Conservation (phyloP, 805 yeast species). For the Zygosaccharomyces bisporus region DNA sequence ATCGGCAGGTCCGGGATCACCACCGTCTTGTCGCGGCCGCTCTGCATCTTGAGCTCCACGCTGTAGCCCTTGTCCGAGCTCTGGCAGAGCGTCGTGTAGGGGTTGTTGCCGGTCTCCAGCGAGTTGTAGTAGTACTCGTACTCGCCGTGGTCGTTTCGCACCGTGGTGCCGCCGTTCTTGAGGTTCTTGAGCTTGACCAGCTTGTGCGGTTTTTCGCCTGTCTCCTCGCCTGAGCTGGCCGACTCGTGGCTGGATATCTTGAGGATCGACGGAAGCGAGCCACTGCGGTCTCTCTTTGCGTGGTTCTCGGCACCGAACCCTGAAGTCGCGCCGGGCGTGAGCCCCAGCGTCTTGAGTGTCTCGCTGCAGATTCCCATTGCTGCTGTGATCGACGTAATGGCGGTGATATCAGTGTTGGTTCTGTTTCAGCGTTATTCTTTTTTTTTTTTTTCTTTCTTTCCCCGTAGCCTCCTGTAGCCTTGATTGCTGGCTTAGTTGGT, state of each 20-base stretch:
- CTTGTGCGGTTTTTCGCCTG: slow-evolving; percentile 7
- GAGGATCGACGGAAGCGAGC: slow-evolving; percentile 1
- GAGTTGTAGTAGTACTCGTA: slow-evolving; percentile 21
- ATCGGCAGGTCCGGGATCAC: slow-evolving; percentile 18
- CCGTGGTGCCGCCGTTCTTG: slow-evolving; percentile 23
- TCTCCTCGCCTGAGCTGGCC: neutral
- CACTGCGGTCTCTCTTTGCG: slow-evolving; percentile 1
- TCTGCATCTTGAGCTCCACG: slow-evolving; percentile 16
- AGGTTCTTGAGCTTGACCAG: slow-evolving; percentile 15
- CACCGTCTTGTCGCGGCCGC: slow-evolving; percentile 10
- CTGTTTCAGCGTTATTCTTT: too few relatives aligned
- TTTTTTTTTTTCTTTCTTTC: too few relatives aligned
- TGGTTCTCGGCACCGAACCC: neutral
- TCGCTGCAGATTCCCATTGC: slow-evolving; percentile 7
- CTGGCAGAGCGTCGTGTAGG: slow-evolving; percentile 12
- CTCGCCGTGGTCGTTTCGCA: slow-evolving; percentile 18
- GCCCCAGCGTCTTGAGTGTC: slow-evolving; percentile 1
- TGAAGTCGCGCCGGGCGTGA: neutral
- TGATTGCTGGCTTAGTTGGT: neutral
- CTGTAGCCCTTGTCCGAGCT: slow-evolving; percentile 15
- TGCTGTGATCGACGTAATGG: too few relatives aligned
- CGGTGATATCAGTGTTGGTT: too few relatives aligned
- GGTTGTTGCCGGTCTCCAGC: slow-evolving; percentile 15
- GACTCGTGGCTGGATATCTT: slow-evolving; percentile 1
- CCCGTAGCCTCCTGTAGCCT: neutral